A percentile compares a stretch with the other conserved stretches of the same genome.
Evolutionary conservation across 805 yeast genomes (phyloP).

Genomic region (Brettanomyces bruxellensis): DNA sequence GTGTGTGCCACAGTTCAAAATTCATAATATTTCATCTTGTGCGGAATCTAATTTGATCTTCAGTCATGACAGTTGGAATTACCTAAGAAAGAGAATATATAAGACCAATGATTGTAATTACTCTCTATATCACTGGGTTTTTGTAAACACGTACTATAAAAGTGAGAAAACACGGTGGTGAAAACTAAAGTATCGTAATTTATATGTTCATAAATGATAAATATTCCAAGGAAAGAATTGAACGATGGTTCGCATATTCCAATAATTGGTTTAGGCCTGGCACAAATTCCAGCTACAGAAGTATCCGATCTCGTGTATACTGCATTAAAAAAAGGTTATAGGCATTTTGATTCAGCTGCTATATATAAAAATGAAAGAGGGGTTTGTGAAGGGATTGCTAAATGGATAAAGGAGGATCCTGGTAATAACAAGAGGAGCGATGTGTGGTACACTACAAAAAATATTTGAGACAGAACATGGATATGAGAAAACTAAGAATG

Average conservation of each 20-base stretch:
- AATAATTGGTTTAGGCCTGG: constrained; percentile 48
- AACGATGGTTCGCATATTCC: constrained; percentile 31
- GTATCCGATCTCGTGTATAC: constrained; percentile 37
- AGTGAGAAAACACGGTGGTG: too few relatives aligned
- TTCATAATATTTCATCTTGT: too few relatives aligned
- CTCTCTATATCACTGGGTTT: too few relatives aligned
- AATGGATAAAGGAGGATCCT: constrained; percentile 25
- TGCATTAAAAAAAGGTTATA: constrained; percentile 59
- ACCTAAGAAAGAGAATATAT: too few relatives aligned
- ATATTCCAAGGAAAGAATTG: background rate
- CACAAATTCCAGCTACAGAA: constrained; percentile 29
- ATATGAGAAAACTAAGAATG: constrained; percentile 30
- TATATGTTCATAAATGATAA: too few relatives aligned
- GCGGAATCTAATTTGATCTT: too few relatives aligned
- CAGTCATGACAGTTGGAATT: too few relatives aligned
- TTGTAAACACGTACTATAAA: too few relatives aligned
- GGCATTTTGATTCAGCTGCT: constrained; percentile 70
- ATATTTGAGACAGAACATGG: constrained; percentile 19
- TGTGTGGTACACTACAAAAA: constrained; percentile 33
- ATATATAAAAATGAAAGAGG: constrained; percentile 54
- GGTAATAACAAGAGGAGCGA: constrained; percentile 23
- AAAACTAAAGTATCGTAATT: too few relatives aligned
- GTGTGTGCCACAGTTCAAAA: too few relatives aligned
- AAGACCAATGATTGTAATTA: too few relatives aligned
- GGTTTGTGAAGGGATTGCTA: constrained; percentile 46